phyloP scores from a whole-genome alignment of 2,329 filamentous ascomycete genomes.

The Aspergillus jensenii region DNA sequence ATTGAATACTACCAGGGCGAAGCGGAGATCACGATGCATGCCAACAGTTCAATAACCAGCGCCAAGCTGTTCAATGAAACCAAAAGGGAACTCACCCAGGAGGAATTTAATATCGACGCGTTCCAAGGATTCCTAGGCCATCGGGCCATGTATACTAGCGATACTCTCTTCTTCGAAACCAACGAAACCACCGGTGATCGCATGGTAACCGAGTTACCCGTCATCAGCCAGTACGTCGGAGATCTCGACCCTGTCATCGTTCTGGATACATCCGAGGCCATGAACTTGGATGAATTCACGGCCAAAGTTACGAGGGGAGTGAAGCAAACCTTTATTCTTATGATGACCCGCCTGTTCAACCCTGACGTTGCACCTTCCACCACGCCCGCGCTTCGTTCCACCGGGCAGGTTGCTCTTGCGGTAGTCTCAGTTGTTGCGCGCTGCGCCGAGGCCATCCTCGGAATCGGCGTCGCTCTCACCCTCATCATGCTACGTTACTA shows the following conservation, averaged over 20 bases:
- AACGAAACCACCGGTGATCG: slow-evolving; percentile 29
- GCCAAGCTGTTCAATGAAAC: slow-evolving; percentile 22
- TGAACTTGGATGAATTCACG: slow-evolving; percentile 28
- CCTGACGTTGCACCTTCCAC: slow-evolving; percentile 23
- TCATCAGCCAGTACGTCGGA: slow-evolving; percentile 32
- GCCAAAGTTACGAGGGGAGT: slow-evolving; percentile 28
- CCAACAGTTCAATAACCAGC: slow-evolving; percentile 34
- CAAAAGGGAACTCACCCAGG: slow-evolving; percentile 12
- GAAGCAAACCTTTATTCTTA: slow-evolving; percentile 63
- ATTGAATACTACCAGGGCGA: slow-evolving; percentile 30
- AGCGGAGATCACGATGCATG: slow-evolving; percentile 31
- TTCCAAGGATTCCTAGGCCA: slow-evolving; percentile 32
- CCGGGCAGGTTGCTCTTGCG: slow-evolving; percentile 29
- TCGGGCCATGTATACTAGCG: slow-evolving; percentile 34
- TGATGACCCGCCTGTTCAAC: slow-evolving; percentile 32
- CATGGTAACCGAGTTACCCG: slow-evolving; percentile 30
- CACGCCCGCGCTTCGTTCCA: slow-evolving; percentile 22
- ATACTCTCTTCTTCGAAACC: slow-evolving; percentile 31
- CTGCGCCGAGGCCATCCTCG: slow-evolving; percentile 32
- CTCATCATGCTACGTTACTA: slow-evolving; percentile 30
- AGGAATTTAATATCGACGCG: slow-evolving; percentile 29
- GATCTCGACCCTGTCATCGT: slow-evolving; percentile 31
- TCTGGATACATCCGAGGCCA: slow-evolving; percentile 29
- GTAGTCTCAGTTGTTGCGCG: slow-evolving; percentile 30
- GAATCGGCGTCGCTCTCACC: slow-evolving; percentile 21